These are phyloP conservation scores for Diaporthe vaccinii DNA, from an alignment of 2,329 filamentous ascomycete genomes.

Conservation along the genomic window DNA sequence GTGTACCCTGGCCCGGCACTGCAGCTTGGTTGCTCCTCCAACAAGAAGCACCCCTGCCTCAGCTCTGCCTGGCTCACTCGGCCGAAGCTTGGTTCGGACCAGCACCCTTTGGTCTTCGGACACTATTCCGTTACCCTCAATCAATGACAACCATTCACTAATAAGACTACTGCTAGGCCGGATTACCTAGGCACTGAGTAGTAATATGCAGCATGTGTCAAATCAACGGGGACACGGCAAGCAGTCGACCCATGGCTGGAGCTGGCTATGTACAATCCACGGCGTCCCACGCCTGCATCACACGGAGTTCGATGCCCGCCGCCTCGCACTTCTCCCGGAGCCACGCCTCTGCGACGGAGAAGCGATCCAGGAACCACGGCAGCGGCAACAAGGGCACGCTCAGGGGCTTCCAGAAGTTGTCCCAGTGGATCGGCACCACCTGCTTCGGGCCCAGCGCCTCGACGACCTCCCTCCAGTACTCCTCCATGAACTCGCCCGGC, in stretches of 20 bases:
- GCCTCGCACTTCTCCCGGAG: slow-evolving; percentile 17
- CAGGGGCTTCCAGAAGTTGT: slow-evolving; percentile 25
- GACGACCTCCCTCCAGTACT: slow-evolving; percentile 11
- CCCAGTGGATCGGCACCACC: slow-evolving; percentile 25
- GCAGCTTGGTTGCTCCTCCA: slow-evolving; percentile 14
- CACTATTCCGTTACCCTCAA: neutral
- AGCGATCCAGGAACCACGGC: slow-evolving; percentile 6
- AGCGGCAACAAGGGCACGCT: slow-evolving; percentile 14
- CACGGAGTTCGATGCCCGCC: neutral
- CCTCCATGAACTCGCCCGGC: slow-evolving; percentile 8
- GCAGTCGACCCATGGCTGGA: neutral
- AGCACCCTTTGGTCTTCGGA: neutral
- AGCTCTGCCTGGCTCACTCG: slow-evolving; percentile 1
- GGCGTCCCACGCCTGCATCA: slow-evolving; percentile 11
- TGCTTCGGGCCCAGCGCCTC: neutral
- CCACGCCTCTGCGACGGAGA: slow-evolving; percentile 11
- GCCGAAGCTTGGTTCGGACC: slow-evolving; percentile 14
- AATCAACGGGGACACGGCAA: neutral
- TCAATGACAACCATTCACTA: neutral
- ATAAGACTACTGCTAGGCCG: no score
- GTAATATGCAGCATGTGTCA: neutral
- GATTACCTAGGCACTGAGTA: no score
- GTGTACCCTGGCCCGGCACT: slow-evolving; percentile 17
- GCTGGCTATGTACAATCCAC: slow-evolving; percentile 8
- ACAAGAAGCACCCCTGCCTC: slow-evolving; percentile 1